These are phyloP conservation scores for Vickermania spadyakhi DNA, from an alignment of 208 protist genomes.

Conservation along the genomic window DNA sequence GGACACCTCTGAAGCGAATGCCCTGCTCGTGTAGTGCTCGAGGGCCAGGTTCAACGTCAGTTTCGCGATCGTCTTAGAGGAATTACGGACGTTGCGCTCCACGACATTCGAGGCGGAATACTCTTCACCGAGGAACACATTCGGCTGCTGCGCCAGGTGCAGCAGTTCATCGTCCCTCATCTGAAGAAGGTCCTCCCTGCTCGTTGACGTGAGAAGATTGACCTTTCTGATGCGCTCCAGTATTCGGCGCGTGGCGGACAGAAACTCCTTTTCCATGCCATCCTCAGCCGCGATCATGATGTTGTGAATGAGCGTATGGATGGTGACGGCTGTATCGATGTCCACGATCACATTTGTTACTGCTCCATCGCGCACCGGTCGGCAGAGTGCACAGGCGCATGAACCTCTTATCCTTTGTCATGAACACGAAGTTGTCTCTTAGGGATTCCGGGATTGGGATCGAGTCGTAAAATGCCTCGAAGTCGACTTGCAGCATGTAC, in stretches of 20 bases:
- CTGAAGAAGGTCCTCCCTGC: not conserved
- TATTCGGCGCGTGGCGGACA: not conserved
- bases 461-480: slow-evolving; percentile 4
- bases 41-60: not conserved
- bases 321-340: not conserved
- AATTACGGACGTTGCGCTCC: slow-evolving; percentile 9
- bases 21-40: slow-evolving; percentile 1
- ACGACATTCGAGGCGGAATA: slow-evolving; percentile 7
- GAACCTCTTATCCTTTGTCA: not conserved
- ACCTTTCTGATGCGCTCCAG: slow-evolving; percentile 6
- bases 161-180: slow-evolving; percentile 5
- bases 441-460: not conserved
- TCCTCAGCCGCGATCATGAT: not conserved
- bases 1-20: slow-evolving; percentile 1
- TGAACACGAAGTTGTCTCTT: not conserved
- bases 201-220: slow-evolving; percentile 10
- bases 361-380: slow-evolving; percentile 2
- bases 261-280: not conserved
- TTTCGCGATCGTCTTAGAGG: slow-evolving; percentile 10
- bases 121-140: slow-evolving; percentile 14
- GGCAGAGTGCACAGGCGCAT: not conserved
- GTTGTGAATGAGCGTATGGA: slow-evolving; percentile 3
- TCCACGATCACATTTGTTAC: too few species aligned
- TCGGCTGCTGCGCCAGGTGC: not conserved
- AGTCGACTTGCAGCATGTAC: slow-evolving; percentile 4